These are phyloP conservation scores for Trametes cinnabarina DNA, from an alignment of 768 basidiomycete species.

Conservation along the genomic window DNA sequence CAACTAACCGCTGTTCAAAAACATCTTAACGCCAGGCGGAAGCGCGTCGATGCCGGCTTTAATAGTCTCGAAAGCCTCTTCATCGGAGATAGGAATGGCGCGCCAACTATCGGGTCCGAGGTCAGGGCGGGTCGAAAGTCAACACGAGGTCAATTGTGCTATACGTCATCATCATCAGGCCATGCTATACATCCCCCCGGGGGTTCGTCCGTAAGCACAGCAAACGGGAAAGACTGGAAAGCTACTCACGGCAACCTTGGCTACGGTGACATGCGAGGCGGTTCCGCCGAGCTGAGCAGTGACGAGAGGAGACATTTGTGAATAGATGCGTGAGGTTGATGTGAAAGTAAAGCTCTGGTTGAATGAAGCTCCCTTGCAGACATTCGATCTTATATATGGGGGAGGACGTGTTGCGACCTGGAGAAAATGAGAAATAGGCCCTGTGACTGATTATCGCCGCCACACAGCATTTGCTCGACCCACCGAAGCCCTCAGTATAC, in stretches of 20 bases:
- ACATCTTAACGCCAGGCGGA: conserved; percentile 43
- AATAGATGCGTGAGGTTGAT: neutral
- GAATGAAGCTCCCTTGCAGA: neutral
- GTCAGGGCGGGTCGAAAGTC: neutral
- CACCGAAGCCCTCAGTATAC: no score
- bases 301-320: neutral
- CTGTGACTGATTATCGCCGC: no score
- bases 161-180: conserved; percentile 59
- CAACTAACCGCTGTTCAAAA: conserved; percentile 47
- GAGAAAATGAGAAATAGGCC: no score
- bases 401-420: no score
- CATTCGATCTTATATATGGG: no score
- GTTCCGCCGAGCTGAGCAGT: conserved; percentile 36
- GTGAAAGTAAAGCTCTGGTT: neutral
- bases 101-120: conserved; percentile 31
- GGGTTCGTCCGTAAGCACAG: no score
- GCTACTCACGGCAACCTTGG: neutral
- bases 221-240: neutral
- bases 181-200: conserved; percentile 32
- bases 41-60: conserved; percentile 47
- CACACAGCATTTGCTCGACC: no score
- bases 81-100: conserved; percentile 46
- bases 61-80: conserved; percentile 59
- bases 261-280: conserved; percentile 23
- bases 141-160: conserved; percentile 1